A percentile compares a stretch with the other conserved stretches of the same genome.
These are phyloP conservation scores for Ogataea haglerorum DNA, from an alignment of 805 yeast genomes.

Conservation along the genomic window DNA sequence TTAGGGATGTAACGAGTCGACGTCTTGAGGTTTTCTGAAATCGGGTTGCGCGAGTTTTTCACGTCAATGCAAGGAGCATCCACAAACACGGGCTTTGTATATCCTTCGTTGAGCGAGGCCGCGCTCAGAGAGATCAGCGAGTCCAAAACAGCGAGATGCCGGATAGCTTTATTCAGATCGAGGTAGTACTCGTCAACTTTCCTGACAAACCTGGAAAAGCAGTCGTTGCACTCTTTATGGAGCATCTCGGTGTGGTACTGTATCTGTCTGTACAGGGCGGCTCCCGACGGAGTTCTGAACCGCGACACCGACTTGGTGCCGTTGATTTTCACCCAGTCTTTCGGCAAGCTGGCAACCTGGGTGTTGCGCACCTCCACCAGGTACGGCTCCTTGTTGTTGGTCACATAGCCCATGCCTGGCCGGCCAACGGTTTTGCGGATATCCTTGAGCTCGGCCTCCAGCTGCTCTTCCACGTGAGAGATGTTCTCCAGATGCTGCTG, in stretches of 20 bases:
- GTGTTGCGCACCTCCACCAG: conserved; percentile 71
- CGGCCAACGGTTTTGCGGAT: conserved; percentile 48
- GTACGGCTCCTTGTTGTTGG: conserved; percentile 64
- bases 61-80: conserved; percentile 48
- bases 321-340: conserved; percentile 72
- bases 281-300: conserved; percentile 62
- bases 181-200: conserved; percentile 38
- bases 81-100: conserved; percentile 49
- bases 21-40: conserved; percentile 23
- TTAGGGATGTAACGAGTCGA: conserved; percentile 58
- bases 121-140: conserved; percentile 65
- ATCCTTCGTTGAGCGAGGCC: conserved; percentile 42
- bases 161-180: conserved; percentile 41
- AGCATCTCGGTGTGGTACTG: conserved; percentile 61
- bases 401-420: conserved; percentile 53
- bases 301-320: conserved; percentile 68
- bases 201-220: conserved; percentile 41
- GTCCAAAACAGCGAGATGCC: conserved; percentile 55
- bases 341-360: conserved; percentile 57
- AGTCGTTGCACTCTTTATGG: conserved; percentile 42
- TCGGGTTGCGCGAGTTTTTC: conserved; percentile 47
- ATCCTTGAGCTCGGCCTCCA: conserved; percentile 50
- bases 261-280: conserved; percentile 47
- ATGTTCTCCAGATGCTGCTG: conserved; percentile 41
- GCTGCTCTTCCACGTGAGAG: conserved; percentile 39